A percentile compares a stretch with the other conserved stretches of the same genome.
phyloP scores from a whole-genome alignment of 2,329 filamentous ascomycete genomes.

The Pseudomassariella vexata region DNA sequence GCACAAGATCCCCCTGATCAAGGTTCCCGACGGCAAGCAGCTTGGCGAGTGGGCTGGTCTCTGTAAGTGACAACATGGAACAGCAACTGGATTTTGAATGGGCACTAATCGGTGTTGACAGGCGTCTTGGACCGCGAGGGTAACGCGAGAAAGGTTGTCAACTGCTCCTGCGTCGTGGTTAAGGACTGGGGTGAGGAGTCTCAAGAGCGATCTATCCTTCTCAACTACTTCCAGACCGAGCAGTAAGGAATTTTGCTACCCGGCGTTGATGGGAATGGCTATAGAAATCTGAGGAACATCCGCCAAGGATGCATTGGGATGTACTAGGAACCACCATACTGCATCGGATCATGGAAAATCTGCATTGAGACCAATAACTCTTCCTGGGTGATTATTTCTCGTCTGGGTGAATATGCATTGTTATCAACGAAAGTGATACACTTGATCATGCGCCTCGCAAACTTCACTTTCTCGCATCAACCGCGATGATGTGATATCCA shows the following conservation, averaged over 20 bases:
- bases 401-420: too few relatives aligned
- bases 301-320: slow-evolving; percentile 16
- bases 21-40: slow-evolving; percentile 99
- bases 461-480: slow-evolving; percentile 3
- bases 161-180: slow-evolving; percentile 99
- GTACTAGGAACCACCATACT: slow-evolving; percentile 14
- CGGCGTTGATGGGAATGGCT: slow-evolving; percentile 24
- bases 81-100: slow-evolving; percentile 41
- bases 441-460: too few relatives aligned
- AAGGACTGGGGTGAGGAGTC: slow-evolving; percentile 99
- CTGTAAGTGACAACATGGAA: slow-evolving; percentile 65
- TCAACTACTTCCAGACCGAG: slow-evolving; percentile 99
- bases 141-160: slow-evolving; percentile 99
- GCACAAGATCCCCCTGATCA: slow-evolving; percentile 99
- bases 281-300: slow-evolving; percentile 20
- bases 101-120: slow-evolving; percentile 43
- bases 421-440: too few relatives aligned
- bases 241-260: slow-evolving; percentile 43
- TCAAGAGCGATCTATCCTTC: slow-evolving; percentile 95
- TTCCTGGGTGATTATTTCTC: too few relatives aligned
- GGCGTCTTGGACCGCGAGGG: slow-evolving; percentile 98
- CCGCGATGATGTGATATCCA: slow-evolving; percentile 8
- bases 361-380: slow-evolving; percentile 6
- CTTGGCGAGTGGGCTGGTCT: slow-evolving; percentile 99
- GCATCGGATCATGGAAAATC: slow-evolving; percentile 34